These are phyloP conservation scores for Crucibulum laeve DNA, from an alignment of 768 basidiomycete species.

Conservation along the genomic window DNA sequence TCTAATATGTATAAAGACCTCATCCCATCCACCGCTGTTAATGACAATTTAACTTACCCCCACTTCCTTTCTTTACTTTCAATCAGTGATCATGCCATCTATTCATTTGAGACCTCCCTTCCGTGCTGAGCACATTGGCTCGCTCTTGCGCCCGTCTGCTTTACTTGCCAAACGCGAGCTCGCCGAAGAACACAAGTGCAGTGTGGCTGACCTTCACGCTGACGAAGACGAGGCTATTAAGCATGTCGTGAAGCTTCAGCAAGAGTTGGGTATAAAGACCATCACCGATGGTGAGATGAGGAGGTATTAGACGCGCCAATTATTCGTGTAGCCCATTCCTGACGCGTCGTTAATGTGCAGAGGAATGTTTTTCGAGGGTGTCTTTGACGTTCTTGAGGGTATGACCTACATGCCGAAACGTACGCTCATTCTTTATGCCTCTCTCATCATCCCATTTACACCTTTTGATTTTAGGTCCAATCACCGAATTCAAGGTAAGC, in stretches of 20 bases:
- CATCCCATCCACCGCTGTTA: too few species aligned
- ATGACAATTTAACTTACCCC: background rate
- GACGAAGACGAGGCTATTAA: conserved; percentile 52
- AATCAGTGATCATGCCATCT: conserved; percentile 6
- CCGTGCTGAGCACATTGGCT: conserved; percentile 59
- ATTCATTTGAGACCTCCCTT: conserved; percentile 33
- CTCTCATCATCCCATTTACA: too few species aligned
- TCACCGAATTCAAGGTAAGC: conserved; percentile 46
- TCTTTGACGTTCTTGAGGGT: conserved; percentile 63
- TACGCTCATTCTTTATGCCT: conserved; percentile 20
- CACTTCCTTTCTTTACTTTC: background rate
- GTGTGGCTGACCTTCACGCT: conserved; percentile 36
- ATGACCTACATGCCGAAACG: conserved; percentile 51
- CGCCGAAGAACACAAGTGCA: conserved; percentile 36
- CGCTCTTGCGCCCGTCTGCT: conserved; percentile 48
- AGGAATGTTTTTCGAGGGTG: conserved; percentile 58
- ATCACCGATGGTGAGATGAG: conserved; percentile 61
- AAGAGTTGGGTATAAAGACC: conserved; percentile 49
- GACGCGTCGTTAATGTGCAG: conserved; percentile 21
- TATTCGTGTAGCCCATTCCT: background rate
- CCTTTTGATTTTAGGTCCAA: conserved; percentile 28
- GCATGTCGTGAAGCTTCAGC: conserved; percentile 49
- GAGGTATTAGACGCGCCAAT: conserved; percentile 18
- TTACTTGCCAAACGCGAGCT: conserved; percentile 44
- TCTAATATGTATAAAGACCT: too few species aligned